Evolutionary conservation across 352 stramenopile genomes (phyloP).

Genomic region (Phytophthora sp.): DNA sequence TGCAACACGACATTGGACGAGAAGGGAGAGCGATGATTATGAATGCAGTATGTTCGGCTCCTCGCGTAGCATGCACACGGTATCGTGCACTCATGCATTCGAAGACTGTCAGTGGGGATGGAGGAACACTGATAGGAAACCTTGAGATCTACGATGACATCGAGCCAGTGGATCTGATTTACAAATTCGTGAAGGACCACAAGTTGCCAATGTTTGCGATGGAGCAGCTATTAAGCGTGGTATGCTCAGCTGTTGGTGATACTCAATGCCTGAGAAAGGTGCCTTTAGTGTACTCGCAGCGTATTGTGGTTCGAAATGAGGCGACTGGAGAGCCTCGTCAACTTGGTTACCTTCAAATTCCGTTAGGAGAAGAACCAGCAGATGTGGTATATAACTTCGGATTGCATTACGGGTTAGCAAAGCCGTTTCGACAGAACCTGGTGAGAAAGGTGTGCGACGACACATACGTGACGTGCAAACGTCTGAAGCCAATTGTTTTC

Average conservation of each 20-base stretch:
- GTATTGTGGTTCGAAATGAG: conserved; percentile 34
- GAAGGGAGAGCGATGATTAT: conserved; percentile 38
- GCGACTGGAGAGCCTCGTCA: conserved; percentile 20
- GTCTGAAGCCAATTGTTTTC: conserved; percentile 53
- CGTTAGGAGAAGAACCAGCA: conserved; percentile 52
- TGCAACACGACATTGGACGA: conserved; percentile 35
- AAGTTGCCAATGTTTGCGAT: conserved; percentile 36
- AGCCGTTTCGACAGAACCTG: conserved; percentile 51
- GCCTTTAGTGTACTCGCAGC: conserved; percentile 60
- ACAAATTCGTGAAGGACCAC: conserved; percentile 69
- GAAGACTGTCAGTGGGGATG: conserved; percentile 45
- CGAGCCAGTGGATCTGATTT: conserved; percentile 75
- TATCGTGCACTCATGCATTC: conserved; percentile 48
- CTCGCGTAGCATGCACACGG: conserved; percentile 45
- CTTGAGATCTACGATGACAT: conserved; percentile 73
- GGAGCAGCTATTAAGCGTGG: conserved; percentile 43
- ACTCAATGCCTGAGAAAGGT: conserved; percentile 43
- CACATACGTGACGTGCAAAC: conserved; percentile 62
- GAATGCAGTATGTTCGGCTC: conserved; percentile 46
- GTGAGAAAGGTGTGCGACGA: conserved; percentile 54
- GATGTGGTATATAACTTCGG: conserved; percentile 63
- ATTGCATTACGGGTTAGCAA: conserved; percentile 35
- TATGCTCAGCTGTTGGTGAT: conserved; percentile 38
- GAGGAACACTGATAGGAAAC: conserved; percentile 36
- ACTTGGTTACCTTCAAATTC: conserved; percentile 60